A percentile compares a stretch with the other conserved stretches of the same genome.
These are phyloP conservation scores for Mycena crocata DNA, from an alignment of 768 basidiomycete genomes.

Conservation along the genomic window DNA sequence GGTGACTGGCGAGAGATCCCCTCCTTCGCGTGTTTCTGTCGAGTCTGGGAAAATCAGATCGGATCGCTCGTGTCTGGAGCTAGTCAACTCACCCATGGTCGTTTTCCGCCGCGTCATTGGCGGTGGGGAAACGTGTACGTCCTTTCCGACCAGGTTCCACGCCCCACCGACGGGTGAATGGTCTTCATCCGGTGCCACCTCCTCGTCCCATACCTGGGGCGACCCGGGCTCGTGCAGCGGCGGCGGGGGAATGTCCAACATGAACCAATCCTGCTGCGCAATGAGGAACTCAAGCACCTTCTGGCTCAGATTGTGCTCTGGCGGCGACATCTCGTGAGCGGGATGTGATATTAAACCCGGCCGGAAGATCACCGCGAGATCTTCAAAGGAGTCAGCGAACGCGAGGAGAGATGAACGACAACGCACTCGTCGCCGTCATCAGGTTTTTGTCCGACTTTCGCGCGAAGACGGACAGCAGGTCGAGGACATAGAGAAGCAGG, in stretches of 20 bases:
- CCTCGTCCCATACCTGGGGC: conserved; percentile 52
- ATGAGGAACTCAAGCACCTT: conserved; percentile 95
- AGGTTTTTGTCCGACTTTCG: conserved; percentile 91
- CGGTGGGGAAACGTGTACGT: no score
- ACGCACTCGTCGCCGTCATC: conserved; percentile 94
- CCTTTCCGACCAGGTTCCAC: conserved; percentile 63
- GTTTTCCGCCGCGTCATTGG: conserved; percentile 46
- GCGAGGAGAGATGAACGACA: conserved; percentile 3
- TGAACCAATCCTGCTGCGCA: conserved; percentile 95
- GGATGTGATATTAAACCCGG: conserved; percentile 95
- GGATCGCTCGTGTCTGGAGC: not conserved
- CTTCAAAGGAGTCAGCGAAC: conserved; percentile 51
- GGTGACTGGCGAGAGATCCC: conserved; percentile 59
- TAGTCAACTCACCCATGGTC: conserved; percentile 41
- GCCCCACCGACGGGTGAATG: conserved; percentile 55
- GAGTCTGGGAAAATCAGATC: conserved; percentile 26
- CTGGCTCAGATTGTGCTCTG: conserved; percentile 90
- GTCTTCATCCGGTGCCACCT: conserved; percentile 62
- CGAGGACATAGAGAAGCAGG: conserved; percentile 96
- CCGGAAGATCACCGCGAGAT: conserved; percentile 97
- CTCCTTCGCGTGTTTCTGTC: conserved; percentile 43
- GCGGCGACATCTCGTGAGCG: conserved; percentile 84
- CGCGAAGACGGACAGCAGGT: conserved; percentile 94
- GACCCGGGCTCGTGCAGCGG: conserved; percentile 45
- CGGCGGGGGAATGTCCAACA: conserved; percentile 87